phyloP scores from a whole-genome alignment of 352 stramenopile genomes.

The Phytophthora macrochlamydospora region DNA sequence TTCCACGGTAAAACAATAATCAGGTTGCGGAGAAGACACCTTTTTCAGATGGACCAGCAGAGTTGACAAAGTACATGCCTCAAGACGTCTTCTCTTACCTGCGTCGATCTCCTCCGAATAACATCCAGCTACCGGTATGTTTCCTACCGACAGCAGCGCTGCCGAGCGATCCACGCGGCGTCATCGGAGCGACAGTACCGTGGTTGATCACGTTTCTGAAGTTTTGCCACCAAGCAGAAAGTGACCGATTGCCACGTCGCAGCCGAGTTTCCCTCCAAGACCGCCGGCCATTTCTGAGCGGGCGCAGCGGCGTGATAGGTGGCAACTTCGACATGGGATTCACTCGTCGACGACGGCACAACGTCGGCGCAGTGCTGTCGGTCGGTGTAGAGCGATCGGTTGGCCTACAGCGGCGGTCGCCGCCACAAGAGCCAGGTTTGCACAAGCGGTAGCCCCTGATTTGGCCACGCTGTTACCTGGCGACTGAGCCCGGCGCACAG shows the following conservation, averaged over 20 bases:
- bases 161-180: too few species aligned
- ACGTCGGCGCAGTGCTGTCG: background rate
- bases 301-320: conserved; percentile 8
- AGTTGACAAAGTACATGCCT: too few species aligned
- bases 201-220: background rate
- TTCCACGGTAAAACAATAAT: too few species aligned
- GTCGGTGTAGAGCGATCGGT: background rate
- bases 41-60: too few species aligned
- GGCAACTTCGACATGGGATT: conserved; percentile 3
- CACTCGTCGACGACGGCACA: background rate
- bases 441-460: background rate
- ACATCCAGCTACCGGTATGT: too few species aligned
- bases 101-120: background rate
- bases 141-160: too few species aligned
- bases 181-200: background rate
- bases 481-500: background rate
- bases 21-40: too few species aligned
- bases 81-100: too few species aligned
- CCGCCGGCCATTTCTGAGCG: conserved; percentile 9
- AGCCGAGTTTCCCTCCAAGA: conserved; percentile 7
- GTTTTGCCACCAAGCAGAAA: background rate
- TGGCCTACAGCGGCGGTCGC: background rate
- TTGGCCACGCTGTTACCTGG: background rate
- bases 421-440: background rate
- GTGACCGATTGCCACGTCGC: conserved; percentile 3